Percentiles rank a stretch among this genome's conserved stretches.
phyloP scores from a whole-genome alignment of 2,329 filamentous ascomycete species.

The Gaeumannomyces sp. region DNA sequence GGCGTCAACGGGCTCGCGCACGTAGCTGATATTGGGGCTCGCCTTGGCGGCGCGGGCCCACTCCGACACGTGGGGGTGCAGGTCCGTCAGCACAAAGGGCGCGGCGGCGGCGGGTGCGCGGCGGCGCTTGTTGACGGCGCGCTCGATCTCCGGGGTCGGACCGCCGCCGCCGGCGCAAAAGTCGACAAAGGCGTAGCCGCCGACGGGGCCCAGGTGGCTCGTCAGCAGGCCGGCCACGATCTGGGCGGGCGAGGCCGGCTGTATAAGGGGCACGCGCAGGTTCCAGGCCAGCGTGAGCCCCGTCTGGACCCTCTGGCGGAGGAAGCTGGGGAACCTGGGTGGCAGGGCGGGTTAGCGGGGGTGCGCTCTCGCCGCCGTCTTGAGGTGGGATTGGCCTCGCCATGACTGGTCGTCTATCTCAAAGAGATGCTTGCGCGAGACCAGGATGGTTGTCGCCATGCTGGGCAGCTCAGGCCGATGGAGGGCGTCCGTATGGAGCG shows the following conservation, averaged over 20 bases:
- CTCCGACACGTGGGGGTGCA: slow-evolving; percentile 56
- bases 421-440: slow-evolving; percentile 57
- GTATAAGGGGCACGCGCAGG: slow-evolving; percentile 50
- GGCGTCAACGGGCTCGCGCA: slow-evolving; percentile 59
- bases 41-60: slow-evolving; percentile 49
- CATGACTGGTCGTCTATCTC: slow-evolving; percentile 64
- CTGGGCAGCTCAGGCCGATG: background rate
- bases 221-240: slow-evolving; percentile 53
- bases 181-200: slow-evolving; percentile 61
- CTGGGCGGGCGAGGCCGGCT: slow-evolving; percentile 51
- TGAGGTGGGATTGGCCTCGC: slow-evolving; percentile 32
- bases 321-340: slow-evolving; percentile 57
- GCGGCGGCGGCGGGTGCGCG: slow-evolving; percentile 24
- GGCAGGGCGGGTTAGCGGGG: background rate
- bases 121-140: slow-evolving; percentile 45
- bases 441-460: slow-evolving; percentile 20
- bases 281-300: slow-evolving; percentile 60
- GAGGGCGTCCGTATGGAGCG: too few relatives aligned
- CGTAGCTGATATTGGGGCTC: slow-evolving; percentile 52
- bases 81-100: slow-evolving; percentile 59
- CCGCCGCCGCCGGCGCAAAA: slow-evolving; percentile 72
- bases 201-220: slow-evolving; percentile 38
- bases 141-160: slow-evolving; percentile 59
- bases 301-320: slow-evolving; percentile 59
- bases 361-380: background rate